phyloP scores from a whole-genome alignment of 2,329 filamentous ascomycete species.

The Ceratocystis destructans region DNA sequence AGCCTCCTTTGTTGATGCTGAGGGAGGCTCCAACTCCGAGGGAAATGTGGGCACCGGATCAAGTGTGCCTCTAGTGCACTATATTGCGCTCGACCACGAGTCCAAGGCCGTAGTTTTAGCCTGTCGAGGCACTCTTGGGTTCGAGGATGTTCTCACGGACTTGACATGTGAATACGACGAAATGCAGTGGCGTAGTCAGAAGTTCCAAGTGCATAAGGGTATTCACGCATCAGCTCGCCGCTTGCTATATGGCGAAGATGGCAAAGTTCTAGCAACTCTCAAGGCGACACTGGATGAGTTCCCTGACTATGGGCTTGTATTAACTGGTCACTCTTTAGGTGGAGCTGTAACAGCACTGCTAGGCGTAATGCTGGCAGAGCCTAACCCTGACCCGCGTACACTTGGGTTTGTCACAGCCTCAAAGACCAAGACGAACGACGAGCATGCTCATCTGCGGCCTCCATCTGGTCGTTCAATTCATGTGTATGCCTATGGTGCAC shows the following conservation, averaged over 20 bases:
- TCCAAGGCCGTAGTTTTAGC: constrained; percentile 60
- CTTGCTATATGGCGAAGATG: constrained; percentile 53
- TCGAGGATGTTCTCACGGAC: constrained; percentile 60
- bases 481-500: constrained; percentile 66
- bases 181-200: constrained; percentile 46
- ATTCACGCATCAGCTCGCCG: constrained; percentile 58
- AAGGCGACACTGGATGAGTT: constrained; percentile 52
- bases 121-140: constrained; percentile 57
- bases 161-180: constrained; percentile 63
- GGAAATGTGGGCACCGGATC: constrained; percentile 48
- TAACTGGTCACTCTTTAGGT: constrained; percentile 56
- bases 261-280: constrained; percentile 51
- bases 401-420: constrained; percentile 50
- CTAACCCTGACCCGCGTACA: constrained; percentile 32
- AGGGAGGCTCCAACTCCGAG: constrained; percentile 51
- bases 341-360: constrained; percentile 57
- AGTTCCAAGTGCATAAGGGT: constrained; percentile 60
- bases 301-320: constrained; percentile 53
- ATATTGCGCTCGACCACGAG: constrained; percentile 56
- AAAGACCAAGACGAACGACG: constrained; percentile 24
- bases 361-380: constrained; percentile 57
- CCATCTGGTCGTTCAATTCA: constrained; percentile 59
- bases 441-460: constrained; percentile 23
- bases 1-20: constrained; percentile 56
- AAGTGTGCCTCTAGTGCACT: constrained; percentile 54